Evolutionary conservation across 306 rosid genomes (phyloP).

Genomic region (peach (Prunus persica)): DNA sequence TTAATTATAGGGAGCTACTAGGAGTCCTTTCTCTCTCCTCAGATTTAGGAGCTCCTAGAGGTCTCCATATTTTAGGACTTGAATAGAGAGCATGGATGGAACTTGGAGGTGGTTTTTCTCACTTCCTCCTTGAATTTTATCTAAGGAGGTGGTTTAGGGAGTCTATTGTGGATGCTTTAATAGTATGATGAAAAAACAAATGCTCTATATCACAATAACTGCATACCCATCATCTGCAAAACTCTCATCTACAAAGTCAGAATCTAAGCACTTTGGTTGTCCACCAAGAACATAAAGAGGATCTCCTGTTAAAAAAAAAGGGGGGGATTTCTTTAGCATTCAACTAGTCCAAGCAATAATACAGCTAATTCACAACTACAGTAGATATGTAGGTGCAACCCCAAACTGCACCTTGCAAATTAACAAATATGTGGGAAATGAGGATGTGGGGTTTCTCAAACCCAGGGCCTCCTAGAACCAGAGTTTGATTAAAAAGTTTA

Average conservation of each 20-base stretch:
- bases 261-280: conserved; percentile 58
- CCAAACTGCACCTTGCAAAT: neutral
- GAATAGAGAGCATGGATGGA: no score
- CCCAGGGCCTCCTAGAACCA: neutral
- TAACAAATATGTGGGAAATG: neutral
- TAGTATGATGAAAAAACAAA: neutral
- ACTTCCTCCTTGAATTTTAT: no score
- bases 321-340: neutral
- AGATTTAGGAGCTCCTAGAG: no score
- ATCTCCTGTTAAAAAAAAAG: conserved; percentile 49
- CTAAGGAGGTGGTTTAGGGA: no score
- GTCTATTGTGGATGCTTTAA: no score
- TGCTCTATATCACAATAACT: neutral
- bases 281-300: conserved; percentile 84
- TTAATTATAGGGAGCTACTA: no score
- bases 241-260: conserved; percentile 44
- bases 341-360: neutral
- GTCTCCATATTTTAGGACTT: no score
- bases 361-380: neutral
- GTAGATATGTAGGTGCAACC: neutral
- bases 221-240: conserved; percentile 77
- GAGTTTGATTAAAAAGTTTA: conserved; percentile 18
- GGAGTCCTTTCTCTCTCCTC: no score
- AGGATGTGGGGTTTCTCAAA: neutral
- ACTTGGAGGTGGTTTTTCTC: no score